Evolutionary conservation across 2,329 filamentous ascomycete genomes (phyloP).

Genomic region (Ophioceras dolichostomum): DNA sequence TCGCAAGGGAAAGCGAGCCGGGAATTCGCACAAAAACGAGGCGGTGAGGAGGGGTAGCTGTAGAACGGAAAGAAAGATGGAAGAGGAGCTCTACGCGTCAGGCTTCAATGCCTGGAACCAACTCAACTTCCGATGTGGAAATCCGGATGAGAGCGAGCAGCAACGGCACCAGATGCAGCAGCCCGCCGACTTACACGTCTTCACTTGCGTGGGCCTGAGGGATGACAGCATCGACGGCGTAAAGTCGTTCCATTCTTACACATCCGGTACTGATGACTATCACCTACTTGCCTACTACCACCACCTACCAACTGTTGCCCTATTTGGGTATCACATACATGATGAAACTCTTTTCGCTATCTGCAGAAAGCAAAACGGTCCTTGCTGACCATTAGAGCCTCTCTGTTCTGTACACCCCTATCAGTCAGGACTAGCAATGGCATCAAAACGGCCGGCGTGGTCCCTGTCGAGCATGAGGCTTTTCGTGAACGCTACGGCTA

Average conservation of each 20-base stretch:
- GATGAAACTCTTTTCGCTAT: no score
- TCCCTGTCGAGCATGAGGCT: neutral
- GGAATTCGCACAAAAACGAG: no score
- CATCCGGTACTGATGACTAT: no score
- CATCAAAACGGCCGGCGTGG: neutral
- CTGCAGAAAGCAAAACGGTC: no score
- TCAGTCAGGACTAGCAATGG: neutral
- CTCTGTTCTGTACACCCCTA: conserved; percentile 5
- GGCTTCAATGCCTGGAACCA: conserved; percentile 50
- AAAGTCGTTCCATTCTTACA: conserved; percentile 27
- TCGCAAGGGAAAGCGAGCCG: no score
- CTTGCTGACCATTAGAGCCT: no score
- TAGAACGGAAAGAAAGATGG: no score
- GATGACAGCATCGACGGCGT: conserved; percentile 17
- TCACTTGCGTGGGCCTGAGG: conserved; percentile 28
- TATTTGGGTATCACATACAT: no score
- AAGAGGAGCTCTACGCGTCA: conserved; percentile 38
- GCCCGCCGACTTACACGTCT: conserved; percentile 31
- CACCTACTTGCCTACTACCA: no score
- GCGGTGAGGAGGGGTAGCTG: no score
- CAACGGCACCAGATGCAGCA: conserved; percentile 14
- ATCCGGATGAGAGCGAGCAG: neutral
- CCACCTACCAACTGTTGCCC: no score
- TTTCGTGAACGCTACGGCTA: neutral
- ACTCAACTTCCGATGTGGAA: conserved; percentile 27